A percentile compares a stretch with the other conserved stretches of the same genome.
phyloP scores from a whole-genome alignment of 345 rosid genomes.

The Arabis hirsuta region DNA sequence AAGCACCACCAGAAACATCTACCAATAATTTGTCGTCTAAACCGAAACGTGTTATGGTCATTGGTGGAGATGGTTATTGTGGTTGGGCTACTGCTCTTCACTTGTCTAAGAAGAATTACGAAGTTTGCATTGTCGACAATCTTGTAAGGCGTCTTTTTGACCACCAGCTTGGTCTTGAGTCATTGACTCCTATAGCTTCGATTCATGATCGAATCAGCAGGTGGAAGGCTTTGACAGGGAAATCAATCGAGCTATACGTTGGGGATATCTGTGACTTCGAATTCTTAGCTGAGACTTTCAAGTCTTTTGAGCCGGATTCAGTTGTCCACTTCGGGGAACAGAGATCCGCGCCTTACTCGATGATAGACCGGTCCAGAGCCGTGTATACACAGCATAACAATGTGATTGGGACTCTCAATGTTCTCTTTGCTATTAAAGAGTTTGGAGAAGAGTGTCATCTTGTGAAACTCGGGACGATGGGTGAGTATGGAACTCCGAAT shows the following conservation, averaged over 20 bases:
- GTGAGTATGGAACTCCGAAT: conserved; percentile 99
- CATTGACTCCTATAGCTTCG: conserved; percentile 85
- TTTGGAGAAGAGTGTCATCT: conserved; percentile 86
- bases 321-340: conserved; percentile 97
- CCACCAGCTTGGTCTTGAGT: conserved; percentile 90
- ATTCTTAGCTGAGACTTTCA: conserved; percentile 79
- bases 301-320: conserved; percentile 87
- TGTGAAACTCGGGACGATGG: conserved; percentile 97
- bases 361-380: conserved; percentile 95
- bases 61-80: conserved; percentile 98
- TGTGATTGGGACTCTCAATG: conserved; percentile 93
- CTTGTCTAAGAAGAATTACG: conserved; percentile 77
- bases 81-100: conserved; percentile 99
- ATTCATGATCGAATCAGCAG: conserved; percentile 79
- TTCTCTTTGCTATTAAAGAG: conserved; percentile 95
- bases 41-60: conserved; percentile 79
- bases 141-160: conserved; percentile 90
- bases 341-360: conserved; percentile 95
- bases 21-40: conserved; percentile 51
- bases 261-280: conserved; percentile 97
- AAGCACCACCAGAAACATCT: conserved; percentile 57
- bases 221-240: conserved; percentile 90
- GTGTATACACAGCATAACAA: conserved; percentile 91
- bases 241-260: conserved; percentile 71
- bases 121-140: conserved; percentile 82